A percentile compares a stretch with the other conserved stretches of the same genome.
Evolutionary conservation across 1,139 yeast species (phyloP).

Genomic region (Debaryomycetaceae sp.): DNA sequence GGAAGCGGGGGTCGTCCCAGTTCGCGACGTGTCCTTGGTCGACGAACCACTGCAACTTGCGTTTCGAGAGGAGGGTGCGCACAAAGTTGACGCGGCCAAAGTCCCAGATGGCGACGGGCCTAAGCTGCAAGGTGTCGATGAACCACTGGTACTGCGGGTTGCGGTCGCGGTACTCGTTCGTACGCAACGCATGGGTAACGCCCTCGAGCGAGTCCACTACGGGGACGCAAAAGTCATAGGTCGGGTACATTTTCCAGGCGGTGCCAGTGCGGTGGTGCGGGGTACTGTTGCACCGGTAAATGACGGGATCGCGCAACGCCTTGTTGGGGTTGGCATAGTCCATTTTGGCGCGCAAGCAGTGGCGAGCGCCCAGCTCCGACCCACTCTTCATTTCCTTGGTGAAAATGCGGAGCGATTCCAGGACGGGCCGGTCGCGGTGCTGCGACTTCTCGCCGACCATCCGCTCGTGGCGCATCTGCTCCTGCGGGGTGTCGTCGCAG

Average conservation of each 20-base stretch:
- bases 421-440: constrained; percentile 84
- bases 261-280: constrained; percentile 96
- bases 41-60: constrained; percentile 97
- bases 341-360: constrained; percentile 92
- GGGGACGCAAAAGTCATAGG: constrained; percentile 97
- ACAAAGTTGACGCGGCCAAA: constrained; percentile 94
- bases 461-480: constrained; percentile 95
- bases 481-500: constrained; percentile 91
- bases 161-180: constrained; percentile 96
- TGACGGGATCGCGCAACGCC: constrained; percentile 93
- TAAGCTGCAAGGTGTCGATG: constrained; percentile 63
- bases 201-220: constrained; percentile 92
- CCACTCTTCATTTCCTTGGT: constrained; percentile 87
- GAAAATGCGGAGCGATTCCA: constrained; percentile 79
- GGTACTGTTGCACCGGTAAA: constrained; percentile 89
- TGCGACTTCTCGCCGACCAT: constrained; percentile 89
- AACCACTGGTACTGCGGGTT: constrained; percentile 97
- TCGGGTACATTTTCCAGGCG: constrained; percentile 90
- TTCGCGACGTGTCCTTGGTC: constrained; percentile 75
- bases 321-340: constrained; percentile 84
- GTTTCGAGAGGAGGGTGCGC: constrained; percentile 86
- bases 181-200: constrained; percentile 93
- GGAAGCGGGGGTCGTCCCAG: constrained; percentile 99
- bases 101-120: constrained; percentile 96
- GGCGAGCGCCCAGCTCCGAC: constrained; percentile 79